Percentiles rank a stretch among this genome's conserved stretches.
These are phyloP conservation scores for Corinectria fuckeliana DNA, from an alignment of 2,329 filamentous ascomycete species.

Conservation along the genomic window DNA sequence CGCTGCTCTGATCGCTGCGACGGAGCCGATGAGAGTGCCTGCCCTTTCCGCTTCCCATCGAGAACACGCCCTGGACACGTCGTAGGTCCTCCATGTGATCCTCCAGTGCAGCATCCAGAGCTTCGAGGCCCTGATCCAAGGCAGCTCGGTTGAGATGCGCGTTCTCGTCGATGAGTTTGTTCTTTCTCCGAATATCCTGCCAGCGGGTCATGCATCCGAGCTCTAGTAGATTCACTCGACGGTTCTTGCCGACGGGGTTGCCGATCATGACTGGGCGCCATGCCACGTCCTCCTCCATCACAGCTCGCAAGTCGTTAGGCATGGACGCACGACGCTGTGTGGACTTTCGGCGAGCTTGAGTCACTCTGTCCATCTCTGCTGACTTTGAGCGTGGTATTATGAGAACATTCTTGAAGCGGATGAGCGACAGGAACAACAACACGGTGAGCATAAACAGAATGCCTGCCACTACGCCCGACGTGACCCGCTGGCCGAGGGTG, in stretches of 20 bases:
- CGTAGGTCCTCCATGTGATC: conserved; percentile 46
- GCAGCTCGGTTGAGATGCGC: conserved; percentile 46
- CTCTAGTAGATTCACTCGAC: conserved; percentile 75
- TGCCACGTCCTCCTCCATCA: conserved; percentile 60
- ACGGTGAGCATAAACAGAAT: conserved; percentile 71
- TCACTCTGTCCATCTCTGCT: conserved; percentile 60
- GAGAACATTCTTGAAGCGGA: conserved; percentile 69
- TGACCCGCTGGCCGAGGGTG: conserved; percentile 68
- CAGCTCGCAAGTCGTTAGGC: conserved; percentile 46
- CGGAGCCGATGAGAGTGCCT: conserved; percentile 31
- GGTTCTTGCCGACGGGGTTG: conserved; percentile 71
- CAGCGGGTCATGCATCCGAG: conserved; percentile 72
- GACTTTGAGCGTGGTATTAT: conserved; percentile 70
- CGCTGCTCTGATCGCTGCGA: conserved; percentile 37
- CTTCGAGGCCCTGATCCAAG: conserved; percentile 45
- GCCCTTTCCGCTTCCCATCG: conserved; percentile 35
- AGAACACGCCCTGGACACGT: conserved; percentile 42
- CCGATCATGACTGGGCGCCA: conserved; percentile 77
- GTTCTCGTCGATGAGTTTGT: conserved; percentile 59
- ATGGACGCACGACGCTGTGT: conserved; percentile 52
- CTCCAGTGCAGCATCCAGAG: conserved; percentile 47
- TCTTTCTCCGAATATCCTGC: conserved; percentile 72
- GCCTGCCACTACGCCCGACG: conserved; percentile 72
- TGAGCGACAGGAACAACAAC: conserved; percentile 65
- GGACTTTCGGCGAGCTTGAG: conserved; percentile 56